These are phyloP conservation scores for Nicotiana knightiana DNA, from an alignment of 257 asterid genomes.

Conservation along the genomic window DNA sequence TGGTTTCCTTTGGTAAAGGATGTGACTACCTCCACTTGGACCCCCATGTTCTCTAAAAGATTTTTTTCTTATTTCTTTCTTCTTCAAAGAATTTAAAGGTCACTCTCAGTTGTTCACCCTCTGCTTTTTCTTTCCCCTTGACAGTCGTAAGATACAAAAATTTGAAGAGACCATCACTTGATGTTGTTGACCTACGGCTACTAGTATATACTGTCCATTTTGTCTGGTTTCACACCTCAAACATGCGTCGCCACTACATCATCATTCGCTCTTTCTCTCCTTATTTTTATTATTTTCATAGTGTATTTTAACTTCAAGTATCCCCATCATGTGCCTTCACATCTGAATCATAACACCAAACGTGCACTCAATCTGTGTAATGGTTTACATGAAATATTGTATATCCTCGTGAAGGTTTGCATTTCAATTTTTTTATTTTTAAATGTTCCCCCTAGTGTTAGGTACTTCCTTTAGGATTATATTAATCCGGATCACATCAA, in stretches of 20 bases:
- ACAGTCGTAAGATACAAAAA: conserved; percentile 3
- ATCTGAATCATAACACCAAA: no score
- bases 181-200: background rate
- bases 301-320: background rate
- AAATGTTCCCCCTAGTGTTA: no score
- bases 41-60: background rate
- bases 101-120: conserved; percentile 10
- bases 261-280: background rate
- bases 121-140: background rate
- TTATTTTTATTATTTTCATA: background rate
- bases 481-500: no score
- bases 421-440: no score
- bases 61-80: background rate
- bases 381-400: no score
- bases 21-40: conserved; percentile 16
- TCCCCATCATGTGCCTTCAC: background rate
- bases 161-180: conserved; percentile 19
- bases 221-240: conserved; percentile 41
- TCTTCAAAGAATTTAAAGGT: background rate
- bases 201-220: conserved; percentile 19
- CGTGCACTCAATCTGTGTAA: no score
- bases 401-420: no score
- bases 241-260: conserved; percentile 24
- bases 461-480: no score
- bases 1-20: conserved; percentile 5